Conservation (phyloP, 1,284 basidiomycete genomes). For the Puccinia polysora region DNA sequence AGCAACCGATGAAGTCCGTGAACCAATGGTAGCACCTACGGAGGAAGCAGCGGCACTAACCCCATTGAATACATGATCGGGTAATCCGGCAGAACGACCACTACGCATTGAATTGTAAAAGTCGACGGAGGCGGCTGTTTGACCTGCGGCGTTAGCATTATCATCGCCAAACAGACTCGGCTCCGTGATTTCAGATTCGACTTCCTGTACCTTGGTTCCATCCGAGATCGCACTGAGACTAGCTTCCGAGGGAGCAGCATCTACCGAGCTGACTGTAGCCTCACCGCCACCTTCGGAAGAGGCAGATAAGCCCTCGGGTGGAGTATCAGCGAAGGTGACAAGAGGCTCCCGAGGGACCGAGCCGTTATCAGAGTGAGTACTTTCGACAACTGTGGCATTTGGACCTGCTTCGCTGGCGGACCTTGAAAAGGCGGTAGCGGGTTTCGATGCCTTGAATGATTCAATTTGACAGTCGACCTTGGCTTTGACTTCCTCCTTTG, state of each 20-base stretch:
- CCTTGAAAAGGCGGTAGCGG: slow-evolving; percentile 54
- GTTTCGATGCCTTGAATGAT: slow-evolving; percentile 61
- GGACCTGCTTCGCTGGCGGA: slow-evolving; percentile 56
- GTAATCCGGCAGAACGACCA: slow-evolving; percentile 17
- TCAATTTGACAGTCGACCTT: slow-evolving; percentile 77
- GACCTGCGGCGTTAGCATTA: slow-evolving; percentile 54
- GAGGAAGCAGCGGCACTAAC: slow-evolving; percentile 45
- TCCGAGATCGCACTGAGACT: slow-evolving; percentile 65
- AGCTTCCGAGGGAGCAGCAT: slow-evolving; percentile 67
- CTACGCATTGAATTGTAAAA: slow-evolving; percentile 75
- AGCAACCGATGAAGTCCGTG: slow-evolving; percentile 64
- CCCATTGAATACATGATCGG: slow-evolving; percentile 37
- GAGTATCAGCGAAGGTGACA: slow-evolving; percentile 53
- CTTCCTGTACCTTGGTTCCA: slow-evolving; percentile 58
- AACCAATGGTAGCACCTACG: slow-evolving; percentile 58
- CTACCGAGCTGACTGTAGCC: slow-evolving; percentile 56
- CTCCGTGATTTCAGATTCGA: slow-evolving; percentile 59
- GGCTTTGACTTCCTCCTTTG: slow-evolving; percentile 74
- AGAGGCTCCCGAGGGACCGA: slow-evolving; percentile 47
- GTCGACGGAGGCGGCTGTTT: slow-evolving; percentile 63
- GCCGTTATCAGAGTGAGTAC: slow-evolving; percentile 58
- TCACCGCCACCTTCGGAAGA: slow-evolving; percentile 54
- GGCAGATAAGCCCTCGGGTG: slow-evolving; percentile 47
- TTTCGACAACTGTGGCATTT: slow-evolving; percentile 70
- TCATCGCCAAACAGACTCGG: slow-evolving; percentile 87